Base-by-base conservation (phyloP, 805 yeast genomes). In the Brettanomyces bruxellensis region DNA sequence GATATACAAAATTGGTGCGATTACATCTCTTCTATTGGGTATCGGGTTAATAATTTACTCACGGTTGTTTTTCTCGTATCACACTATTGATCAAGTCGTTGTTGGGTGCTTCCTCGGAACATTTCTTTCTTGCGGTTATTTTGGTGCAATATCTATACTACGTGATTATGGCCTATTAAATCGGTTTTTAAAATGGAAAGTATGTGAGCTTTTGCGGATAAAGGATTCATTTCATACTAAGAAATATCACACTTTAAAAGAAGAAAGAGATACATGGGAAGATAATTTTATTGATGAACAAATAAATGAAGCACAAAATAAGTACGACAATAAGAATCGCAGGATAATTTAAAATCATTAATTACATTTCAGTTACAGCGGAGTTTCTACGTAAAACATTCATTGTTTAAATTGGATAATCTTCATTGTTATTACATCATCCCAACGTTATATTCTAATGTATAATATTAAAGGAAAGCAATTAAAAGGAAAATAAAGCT, bases 11-110 rank as follows among this genome's bases (percentile, higher is more conserved):
- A 8, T 50, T 2, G 12, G 57, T 0, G 70, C 72, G 2, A 51
- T 67, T 4, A 24, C 54, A 0, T 55, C 56, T 3, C 51, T 75
- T 39, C 45, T 55, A 8, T 11, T 42, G 14, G 52, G 49, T 12
- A 7, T 14, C 4, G 12, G 44, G 1, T 52, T 75, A 32, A 84
- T 89, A 48, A 76, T 79, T 3, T 73, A 68, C 50, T 85, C 96
- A 3, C 69, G 98, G 46, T 82, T 86, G 28, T 83, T 87, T 58
- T 68, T 93, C 45, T 71, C 75, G 49, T 91, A 93, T 59, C 99
- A 91, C 64, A 74, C 86, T 22, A 45, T 66, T 14, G 68, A 68
- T 23, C 99, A 93, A 63, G 93, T 90, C 1, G 40, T 73, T 9
- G 84, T 83, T 5, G 99, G 99, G 0, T 64, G 75, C 3, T 50